phyloP scores from a whole-genome alignment of 306 rosid species.

The Castanopsis chinensis region DNA sequence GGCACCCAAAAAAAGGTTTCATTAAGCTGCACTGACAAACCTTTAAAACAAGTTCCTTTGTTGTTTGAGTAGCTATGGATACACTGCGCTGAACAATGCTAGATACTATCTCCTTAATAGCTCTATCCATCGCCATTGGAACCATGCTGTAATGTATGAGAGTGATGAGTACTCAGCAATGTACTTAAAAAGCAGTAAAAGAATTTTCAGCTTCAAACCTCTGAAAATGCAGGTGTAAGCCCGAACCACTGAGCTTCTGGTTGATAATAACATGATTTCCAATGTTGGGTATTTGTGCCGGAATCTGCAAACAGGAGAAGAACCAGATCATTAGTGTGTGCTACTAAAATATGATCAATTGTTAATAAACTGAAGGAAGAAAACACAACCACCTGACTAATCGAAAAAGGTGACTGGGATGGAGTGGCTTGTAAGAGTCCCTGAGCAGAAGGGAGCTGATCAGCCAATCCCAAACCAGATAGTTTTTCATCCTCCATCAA shows the following conservation, averaged over 20 bases:
- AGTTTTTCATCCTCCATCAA: constrained; percentile 86
- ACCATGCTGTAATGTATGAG: constrained; percentile 54
- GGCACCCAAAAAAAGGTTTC: background rate
- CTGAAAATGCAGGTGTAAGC: constrained; percentile 86
- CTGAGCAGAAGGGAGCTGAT: constrained; percentile 83
- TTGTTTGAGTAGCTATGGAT: constrained; percentile 97
- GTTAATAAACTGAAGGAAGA: background rate
- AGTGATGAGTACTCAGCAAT: constrained; percentile 14
- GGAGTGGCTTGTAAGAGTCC: constrained; percentile 75
- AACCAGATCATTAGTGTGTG: constrained; percentile 2
- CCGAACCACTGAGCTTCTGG: constrained; percentile 64
- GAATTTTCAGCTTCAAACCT: constrained; percentile 49
- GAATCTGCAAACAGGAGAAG: constrained; percentile 49
- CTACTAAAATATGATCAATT: background rate
- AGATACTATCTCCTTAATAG: constrained; percentile 84
- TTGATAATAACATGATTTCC: constrained; percentile 84
- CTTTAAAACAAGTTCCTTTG: constrained; percentile 98
- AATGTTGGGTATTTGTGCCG: constrained; percentile 74
- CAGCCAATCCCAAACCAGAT: constrained; percentile 64
- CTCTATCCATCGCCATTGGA: constrained; percentile 94
- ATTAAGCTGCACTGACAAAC: constrained; percentile 34
- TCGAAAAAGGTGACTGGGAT: constrained; percentile 58
- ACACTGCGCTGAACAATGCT: constrained; percentile 95
- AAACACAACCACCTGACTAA: constrained; percentile 55
- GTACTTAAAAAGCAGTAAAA: constrained; percentile 15